phyloP scores from a whole-genome alignment of 164 flowering plant species.

The Euptelea pleiosperma region DNA sequence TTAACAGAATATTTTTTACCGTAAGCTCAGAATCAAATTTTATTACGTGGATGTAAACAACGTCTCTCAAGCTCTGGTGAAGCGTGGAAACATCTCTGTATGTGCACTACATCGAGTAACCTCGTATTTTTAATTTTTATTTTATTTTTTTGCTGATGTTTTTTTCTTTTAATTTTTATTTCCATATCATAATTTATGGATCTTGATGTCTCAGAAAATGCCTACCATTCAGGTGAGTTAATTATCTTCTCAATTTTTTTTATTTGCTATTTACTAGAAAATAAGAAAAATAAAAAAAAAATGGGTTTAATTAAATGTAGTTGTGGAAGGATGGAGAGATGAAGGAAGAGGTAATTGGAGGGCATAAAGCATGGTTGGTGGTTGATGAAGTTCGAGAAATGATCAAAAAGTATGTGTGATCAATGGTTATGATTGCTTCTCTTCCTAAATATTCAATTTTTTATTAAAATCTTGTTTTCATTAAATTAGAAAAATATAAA shows the following conservation, averaged over 20 bases:
- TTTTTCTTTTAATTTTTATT: neutral
- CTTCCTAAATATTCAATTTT: neutral
- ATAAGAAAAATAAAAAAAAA: neutral
- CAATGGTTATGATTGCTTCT: conserved; percentile 1
- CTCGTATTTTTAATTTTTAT: neutral
- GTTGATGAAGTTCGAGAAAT: conserved; percentile 84
- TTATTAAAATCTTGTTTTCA: neutral
- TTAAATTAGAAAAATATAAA: no score
- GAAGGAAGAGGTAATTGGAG: conserved; percentile 92
- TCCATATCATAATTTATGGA: neutral
- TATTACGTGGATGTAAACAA: conserved; percentile 90
- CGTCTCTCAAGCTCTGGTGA: conserved; percentile 78
- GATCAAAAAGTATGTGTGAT: conserved; percentile 60
- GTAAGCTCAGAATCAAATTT: conserved; percentile 48
- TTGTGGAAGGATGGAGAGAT: conserved; percentile 94
- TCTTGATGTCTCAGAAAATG: conserved; percentile 72
- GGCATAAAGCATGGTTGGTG: conserved; percentile 92
- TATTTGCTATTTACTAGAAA: neutral
- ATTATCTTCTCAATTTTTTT: neutral
- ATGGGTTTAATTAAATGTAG: conserved; percentile 26
- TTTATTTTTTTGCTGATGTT: neutral
- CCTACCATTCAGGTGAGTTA: conserved; percentile 84
- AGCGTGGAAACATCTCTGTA: conserved; percentile 93
- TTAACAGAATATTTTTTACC: neutral
- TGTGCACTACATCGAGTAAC: conserved; percentile 7